A percentile compares a stretch with the other conserved stretches of the same genome.
Conservation (phyloP, 1,284 basidiomycete species). For the Sporisorium graminicola region DNA sequence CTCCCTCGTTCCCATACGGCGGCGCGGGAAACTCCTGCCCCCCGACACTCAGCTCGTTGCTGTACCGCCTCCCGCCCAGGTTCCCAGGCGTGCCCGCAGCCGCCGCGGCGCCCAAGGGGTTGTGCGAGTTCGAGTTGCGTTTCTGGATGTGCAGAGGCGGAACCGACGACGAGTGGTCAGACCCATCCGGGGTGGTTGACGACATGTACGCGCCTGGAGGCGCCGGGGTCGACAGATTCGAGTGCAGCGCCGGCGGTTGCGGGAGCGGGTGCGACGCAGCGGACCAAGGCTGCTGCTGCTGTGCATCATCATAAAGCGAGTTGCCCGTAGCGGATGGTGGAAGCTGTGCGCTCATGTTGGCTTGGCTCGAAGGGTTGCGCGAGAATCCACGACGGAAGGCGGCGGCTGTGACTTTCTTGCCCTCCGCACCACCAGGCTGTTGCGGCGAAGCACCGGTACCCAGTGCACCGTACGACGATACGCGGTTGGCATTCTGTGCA, state of each 20-base stretch:
- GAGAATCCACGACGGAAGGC: conserved; percentile 62
- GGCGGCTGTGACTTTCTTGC: conserved; percentile 64
- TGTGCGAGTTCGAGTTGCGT: conserved; percentile 31
- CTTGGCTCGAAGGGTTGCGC: conserved; percentile 47
- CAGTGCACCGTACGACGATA: conserved; percentile 38
- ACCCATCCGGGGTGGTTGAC: conserved; percentile 13
- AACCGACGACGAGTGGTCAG: conserved; percentile 9
- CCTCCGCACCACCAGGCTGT: conserved; percentile 24
- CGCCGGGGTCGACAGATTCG: conserved; percentile 16
- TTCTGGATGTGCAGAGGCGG: conserved; percentile 57
- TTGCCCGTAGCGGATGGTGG: background rate
- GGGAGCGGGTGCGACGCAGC: conserved; percentile 23
- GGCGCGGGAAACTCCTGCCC: conserved; percentile 43
- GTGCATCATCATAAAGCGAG: conserved; percentile 17
- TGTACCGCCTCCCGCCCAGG: conserved; percentile 37
- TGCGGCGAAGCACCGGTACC: conserved; percentile 8
- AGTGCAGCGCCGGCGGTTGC: conserved; percentile 18
- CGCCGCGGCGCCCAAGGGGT: conserved; percentile 27
- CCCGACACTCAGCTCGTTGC: conserved; percentile 19
- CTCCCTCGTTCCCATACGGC: conserved; percentile 26
- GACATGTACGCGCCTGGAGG: conserved; percentile 28
- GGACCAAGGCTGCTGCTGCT: background rate
- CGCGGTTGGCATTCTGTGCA: background rate
- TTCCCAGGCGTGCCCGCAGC: conserved; percentile 26
- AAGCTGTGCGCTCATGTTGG: conserved; percentile 14